Percentiles rank a stretch among this genome's conserved stretches.
phyloP scores from a whole-genome alignment of 2,329 filamentous ascomycete species.

The Arachnomyces sp. region DNA sequence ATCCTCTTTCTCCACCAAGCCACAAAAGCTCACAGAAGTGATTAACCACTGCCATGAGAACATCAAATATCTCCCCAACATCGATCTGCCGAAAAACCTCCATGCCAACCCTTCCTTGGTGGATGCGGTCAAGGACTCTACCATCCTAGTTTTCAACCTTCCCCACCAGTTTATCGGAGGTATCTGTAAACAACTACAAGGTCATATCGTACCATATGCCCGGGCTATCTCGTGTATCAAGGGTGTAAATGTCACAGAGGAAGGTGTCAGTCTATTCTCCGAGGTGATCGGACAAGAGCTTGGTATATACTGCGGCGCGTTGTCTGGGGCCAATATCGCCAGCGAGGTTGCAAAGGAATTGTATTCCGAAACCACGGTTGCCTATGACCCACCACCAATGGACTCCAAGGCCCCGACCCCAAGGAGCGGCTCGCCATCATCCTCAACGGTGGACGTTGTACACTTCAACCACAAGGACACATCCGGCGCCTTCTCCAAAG shows the following conservation, averaged over 20 bases:
- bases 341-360: constrained; percentile 91
- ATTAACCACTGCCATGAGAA: constrained; percentile 96
- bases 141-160: constrained; percentile 91
- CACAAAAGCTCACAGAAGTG: constrained; percentile 79
- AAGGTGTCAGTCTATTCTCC: constrained; percentile 80
- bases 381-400: constrained; percentile 84
- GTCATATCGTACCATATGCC: constrained; percentile 83
- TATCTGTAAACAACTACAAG: constrained; percentile 74
- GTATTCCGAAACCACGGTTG: constrained; percentile 94
- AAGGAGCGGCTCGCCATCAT: constrained; percentile 42
- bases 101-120: constrained; percentile 37
- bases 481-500: constrained; percentile 57
- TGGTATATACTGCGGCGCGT: constrained; percentile 91
- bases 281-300: constrained; percentile 88
- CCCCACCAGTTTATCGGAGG: constrained; percentile 83
- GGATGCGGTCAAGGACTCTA: constrained; percentile 72
- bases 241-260: constrained; percentile 84
- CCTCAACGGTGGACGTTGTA: constrained; percentile 42
- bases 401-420: constrained; percentile 70
- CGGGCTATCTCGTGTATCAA: constrained; percentile 97
- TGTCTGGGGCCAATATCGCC: constrained; percentile 94
- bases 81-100: constrained; percentile 68
- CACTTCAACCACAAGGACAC: constrained; percentile 59
- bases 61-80: constrained; percentile 91
- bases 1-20: constrained; percentile 49